Evolutionary conservation across 1,284 basidiomycete species (phyloP), one percentile per base, ranked within the genome.

Genomic region (Coniophora puteana): DNA sequence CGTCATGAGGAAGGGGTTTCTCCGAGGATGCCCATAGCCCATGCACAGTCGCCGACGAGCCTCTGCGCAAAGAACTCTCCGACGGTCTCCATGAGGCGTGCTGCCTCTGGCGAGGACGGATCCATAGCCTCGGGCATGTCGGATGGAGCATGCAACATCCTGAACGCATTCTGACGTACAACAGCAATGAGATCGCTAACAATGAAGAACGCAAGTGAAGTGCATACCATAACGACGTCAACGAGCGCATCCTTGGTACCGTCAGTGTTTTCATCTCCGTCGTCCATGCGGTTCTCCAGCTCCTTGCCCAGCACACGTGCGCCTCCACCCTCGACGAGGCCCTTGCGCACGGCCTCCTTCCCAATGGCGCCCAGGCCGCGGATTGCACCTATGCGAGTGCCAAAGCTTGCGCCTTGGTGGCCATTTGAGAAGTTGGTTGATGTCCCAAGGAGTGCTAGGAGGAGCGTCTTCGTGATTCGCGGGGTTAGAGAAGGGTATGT

Each of bases 401-500:
- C 90, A n/a, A n/a, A n/a, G n/a, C 21, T 74, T 75, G 42, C 76
- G 80, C 58, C 85, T 85, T 5, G 73, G 78, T 13, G 75, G 71
- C 0, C 82, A 81, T 40, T n/a, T n/a, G n/a, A n/a, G n/a, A n/a
- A n/a, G n/a, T n/a, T n/a, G 0, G 45, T 14, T 0, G 56, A 46
- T 21, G 51, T 47, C 16, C 34, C 42, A 20, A 91, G 74, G 4
- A 98, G 78, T 0, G 93, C 93, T 11, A 93, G 76, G 6, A 94
- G 74, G 5, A 99, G 76, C 0, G 95, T 97, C 55, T 95, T 93
- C 66, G 94, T 88, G 36, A 98, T 86, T 8, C 95, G 84, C 23
- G 89, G 86, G 5, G 86, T 82, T 13, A 94, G 75, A 0, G 88
- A 87, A 1, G 91, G 89, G 57, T 94, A 95, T 2, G 76, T 88